phyloP scores from a whole-genome alignment of 2,329 filamentous ascomycete species.

The Pseudogymnoascus sp. region DNA sequence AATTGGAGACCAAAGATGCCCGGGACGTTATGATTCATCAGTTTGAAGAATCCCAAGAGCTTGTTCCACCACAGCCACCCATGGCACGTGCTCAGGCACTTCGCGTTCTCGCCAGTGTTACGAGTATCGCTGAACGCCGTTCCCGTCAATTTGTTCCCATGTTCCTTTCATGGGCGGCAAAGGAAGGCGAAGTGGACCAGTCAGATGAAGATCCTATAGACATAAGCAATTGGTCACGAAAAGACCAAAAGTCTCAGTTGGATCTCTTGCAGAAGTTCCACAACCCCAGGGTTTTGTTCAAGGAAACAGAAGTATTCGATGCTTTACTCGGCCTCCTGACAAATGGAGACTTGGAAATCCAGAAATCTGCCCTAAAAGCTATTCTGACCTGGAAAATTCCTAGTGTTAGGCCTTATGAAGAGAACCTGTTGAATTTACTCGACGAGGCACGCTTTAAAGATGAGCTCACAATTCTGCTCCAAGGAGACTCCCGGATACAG shows the following conservation, averaged over 20 bases:
- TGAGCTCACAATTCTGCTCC: conserved; percentile 82
- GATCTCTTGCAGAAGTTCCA: conserved; percentile 74
- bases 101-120: conserved; percentile 65
- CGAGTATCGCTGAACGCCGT: conserved; percentile 73
- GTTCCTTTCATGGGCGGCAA: conserved; percentile 71
- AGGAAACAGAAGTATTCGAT: conserved; percentile 65
- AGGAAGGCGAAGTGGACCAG: conserved; percentile 30
- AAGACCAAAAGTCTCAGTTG: conserved; percentile 78
- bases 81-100: conserved; percentile 70
- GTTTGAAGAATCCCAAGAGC: conserved; percentile 58
- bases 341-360: conserved; percentile 85
- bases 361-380: conserved; percentile 75
- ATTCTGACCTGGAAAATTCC: conserved; percentile 84
- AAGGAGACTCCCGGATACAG: conserved; percentile 65
- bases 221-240: conserved; percentile 54
- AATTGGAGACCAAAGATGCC: conserved; percentile 45
- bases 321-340: conserved; percentile 68
- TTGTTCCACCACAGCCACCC: conserved; percentile 41
- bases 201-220: conserved; percentile 22
- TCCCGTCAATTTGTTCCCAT: conserved; percentile 80
- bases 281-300: conserved; percentile 80
- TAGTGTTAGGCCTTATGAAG: conserved; percentile 68
- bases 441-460: conserved; percentile 91
- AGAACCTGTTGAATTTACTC: conserved; percentile 76
- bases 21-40: conserved; percentile 51